Evolutionary conservation across 257 asterid genomes (phyloP), one percentile per base, ranked within the genome.

Genomic region (Scutellaria galericulata): DNA sequence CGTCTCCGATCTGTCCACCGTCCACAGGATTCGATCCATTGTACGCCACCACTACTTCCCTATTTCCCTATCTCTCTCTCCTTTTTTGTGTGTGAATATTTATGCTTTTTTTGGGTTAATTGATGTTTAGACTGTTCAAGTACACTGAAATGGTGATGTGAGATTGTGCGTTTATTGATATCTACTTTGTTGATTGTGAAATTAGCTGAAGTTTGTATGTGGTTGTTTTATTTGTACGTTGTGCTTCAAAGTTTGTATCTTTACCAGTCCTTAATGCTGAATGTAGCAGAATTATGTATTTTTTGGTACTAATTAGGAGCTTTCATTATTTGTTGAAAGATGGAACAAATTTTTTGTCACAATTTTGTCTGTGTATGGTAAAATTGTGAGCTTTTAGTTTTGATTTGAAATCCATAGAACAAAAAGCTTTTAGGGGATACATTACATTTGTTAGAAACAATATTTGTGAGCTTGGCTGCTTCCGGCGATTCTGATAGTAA

Each of bases 11-110:
- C 83, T 87, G 75, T 77, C 92, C 27, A 72, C 89, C 67, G 97
- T 87, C 35, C 83, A 83, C 85, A 87, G 75, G 84, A 94, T 94
- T 84, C 92, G 97, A 54, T 91, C 98, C 73, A 90, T 91, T 74
- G 99, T 94, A 82, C 54, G 80, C 75, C 61, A n/a, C 75, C 71
- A 44, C 18, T n/a, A 48, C 47, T 55, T 71, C 69, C 52, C 31
- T n/a, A 37, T 44, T 55, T 71, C 69, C 52, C 31, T n/a, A 37
- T 44, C 37, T 45, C 55, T 75, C 8, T 8, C 14, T 4, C 4
- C 6, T 22, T 50, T 27, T 64, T 70, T 55, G 4, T 40, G 51
- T 79, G 12, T 11, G 10, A 7, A 12, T 48, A 11, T 9, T 14
- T 0, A 11, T 47, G 18, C 18, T n/a, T 27, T n/a, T 64, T 46